Percentiles rank a stretch among this genome's conserved stretches.
These are phyloP conservation scores for Blastobotrys capitulatus DNA, from an alignment of 1,139 yeast genomes.

Conservation along the genomic window DNA sequence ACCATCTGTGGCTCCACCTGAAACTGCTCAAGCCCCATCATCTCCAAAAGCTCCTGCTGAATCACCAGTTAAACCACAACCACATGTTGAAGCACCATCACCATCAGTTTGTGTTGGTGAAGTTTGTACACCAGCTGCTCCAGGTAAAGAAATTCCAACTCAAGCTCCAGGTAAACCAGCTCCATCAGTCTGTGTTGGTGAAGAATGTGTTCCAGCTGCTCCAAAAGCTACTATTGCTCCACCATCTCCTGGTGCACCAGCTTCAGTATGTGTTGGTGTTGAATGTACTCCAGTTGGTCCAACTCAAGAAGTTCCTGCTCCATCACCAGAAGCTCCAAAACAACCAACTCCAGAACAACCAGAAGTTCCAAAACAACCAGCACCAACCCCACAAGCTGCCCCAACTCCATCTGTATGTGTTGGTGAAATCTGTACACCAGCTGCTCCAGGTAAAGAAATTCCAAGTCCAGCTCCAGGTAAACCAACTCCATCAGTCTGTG, in stretches of 20 bases:
- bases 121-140: neutral
- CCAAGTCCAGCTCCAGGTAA: neutral
- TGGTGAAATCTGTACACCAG: neutral
- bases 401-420: neutral
- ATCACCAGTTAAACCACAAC: neutral
- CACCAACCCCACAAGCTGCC: neutral
- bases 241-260: neutral
- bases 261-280: constrained; percentile 3
- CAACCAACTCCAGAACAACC: neutral
- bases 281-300: neutral
- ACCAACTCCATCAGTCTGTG: constrained; percentile 3
- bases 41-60: constrained; percentile 1
- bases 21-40: constrained; percentile 1
- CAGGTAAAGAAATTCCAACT: neutral
- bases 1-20: neutral
- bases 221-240: neutral
- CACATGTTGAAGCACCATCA: neutral
- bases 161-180: neutral
- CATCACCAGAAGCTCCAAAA: constrained; percentile 1
- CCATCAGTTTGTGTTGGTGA: neutral
- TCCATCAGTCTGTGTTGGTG: neutral
- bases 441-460: neutral
- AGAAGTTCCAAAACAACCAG: neutral
- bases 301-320: neutral
- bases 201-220: neutral